A percentile compares a stretch with the other conserved stretches of the same genome.
These are phyloP conservation scores for Aureobasidium sp. DNA, from an alignment of 2,329 filamentous ascomycete genomes.

Conservation along the genomic window DNA sequence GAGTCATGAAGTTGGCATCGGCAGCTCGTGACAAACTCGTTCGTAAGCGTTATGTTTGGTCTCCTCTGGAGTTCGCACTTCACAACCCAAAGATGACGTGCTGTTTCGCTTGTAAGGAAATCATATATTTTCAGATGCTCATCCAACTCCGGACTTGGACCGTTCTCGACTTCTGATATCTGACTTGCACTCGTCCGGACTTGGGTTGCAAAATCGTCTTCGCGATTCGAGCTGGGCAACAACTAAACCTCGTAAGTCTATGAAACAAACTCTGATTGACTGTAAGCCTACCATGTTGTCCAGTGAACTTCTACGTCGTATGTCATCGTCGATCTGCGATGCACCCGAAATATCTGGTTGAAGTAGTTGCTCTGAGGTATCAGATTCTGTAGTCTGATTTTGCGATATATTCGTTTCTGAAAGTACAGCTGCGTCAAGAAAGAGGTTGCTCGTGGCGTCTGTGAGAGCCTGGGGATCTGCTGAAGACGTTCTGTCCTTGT, in stretches of 20 bases:
- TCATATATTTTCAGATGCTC: background rate
- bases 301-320: background rate
- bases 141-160: background rate
- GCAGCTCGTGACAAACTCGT: background rate
- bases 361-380: background rate
- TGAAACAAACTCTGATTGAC: background rate
- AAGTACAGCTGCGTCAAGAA: no score
- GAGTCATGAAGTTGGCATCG: constrained; percentile 4
- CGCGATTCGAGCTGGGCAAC: background rate
- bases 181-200: background rate
- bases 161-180: background rate
- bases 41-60: background rate
- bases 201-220: background rate
- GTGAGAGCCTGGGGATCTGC: background rate
- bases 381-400: background rate
- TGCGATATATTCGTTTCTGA: background rate
- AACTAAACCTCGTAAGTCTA: background rate
- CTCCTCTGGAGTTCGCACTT: background rate
- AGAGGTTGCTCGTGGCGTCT: background rate
- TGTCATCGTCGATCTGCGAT: background rate
- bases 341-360: background rate
- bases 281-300: background rate
- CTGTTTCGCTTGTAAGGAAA: constrained; percentile 3
- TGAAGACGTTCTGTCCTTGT: background rate
- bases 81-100: background rate